Evolutionary conservation across 2,329 filamentous ascomycete genomes (phyloP), one percentile per base, ranked within the genome.

Genomic region (Scolecobasidium constrictum): DNA sequence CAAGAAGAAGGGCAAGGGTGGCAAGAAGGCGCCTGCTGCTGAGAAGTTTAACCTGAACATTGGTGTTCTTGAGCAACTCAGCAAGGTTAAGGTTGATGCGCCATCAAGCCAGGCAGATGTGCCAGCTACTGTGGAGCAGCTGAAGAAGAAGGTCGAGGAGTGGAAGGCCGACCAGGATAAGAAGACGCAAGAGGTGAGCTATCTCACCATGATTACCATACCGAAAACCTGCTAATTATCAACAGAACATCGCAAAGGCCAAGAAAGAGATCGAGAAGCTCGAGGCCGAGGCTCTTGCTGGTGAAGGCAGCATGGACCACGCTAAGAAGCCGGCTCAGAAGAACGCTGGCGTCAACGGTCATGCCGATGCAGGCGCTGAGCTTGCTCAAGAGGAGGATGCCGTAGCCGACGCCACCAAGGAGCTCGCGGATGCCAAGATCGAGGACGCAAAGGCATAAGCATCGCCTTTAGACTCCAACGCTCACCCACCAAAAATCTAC

Each of bases 201-300:
- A 2, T 18, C 13, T 34, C 11, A 5, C 5, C 9, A 3, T 19
- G 31, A 33, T 4, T 31, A 13, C n/a, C n/a, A 16, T 13, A 15
- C 35, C 5, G 15, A 19, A 31, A 7, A 9, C 26, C n/a, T 38
- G 41, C 51, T 56, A 46, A 56, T 35, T 42, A 15, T 40, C 16
- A 19, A 18, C 22, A 96, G 92, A 98, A 98, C 72, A 82, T 96
- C 48, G 85, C 86, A 50, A 94, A 95, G 67, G 92, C 92, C 48
- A 83, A 94, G 72, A 90, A 90, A 65, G 87, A 95, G 64, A 93
- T 98, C 49, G 86, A 88, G 60, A 80, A 81, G 52, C 77, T 96
- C 35, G 77, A 81, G 53, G 68, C 73, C 44, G 90, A 95, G 60
- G 78, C 80, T 44, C 70, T 64, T 48, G 71, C 71, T 64, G 58